Evolutionary conservation across 129 eudicot genomes (phyloP), one percentile per base, ranked within the genome.

Genomic region (Mikania micrantha): DNA sequence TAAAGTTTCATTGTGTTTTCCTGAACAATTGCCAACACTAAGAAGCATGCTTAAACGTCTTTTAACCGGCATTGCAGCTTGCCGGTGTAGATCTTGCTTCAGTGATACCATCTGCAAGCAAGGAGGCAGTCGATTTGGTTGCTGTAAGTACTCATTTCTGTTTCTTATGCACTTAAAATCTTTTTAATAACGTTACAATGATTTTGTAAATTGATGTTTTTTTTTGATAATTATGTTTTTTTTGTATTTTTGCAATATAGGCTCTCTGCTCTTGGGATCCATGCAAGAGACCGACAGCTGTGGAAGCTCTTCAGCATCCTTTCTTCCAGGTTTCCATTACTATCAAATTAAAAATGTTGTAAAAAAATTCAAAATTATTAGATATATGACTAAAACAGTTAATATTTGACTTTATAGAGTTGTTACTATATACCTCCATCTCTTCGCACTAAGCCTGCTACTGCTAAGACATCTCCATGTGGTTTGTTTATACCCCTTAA

Each of bases 201-300:
- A n/a, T n/a, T n/a, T 6, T 47, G n/a, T 5, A 13, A 38, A 11
- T 66, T 47, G 16, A 9, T 60, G 20, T 34, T 6, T 53, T 60
- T 3, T 7, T 35, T 25, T 17, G 4, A 11, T 31, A 16, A 19
- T 69, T 20, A 38, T 36, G 40, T 38, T 45, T 35, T 11, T 12
- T 49, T 56, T 48, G 62, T 63, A 45, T 11, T 12, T 49, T 56
- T 48, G 62, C 67, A 45, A 48, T 77, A 12, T 64, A 92, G 98
- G 80, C 95, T 35, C 95, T 92, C 31, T 92, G 98, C 70, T 85
- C 91, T 8, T 92, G 98, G 98, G 91, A 92, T 69, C 98, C 98
- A 27, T 68, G 82, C 74, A 88, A 85, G 82, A 85, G 98, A 78
- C 98, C 98, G 10, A 81, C 95, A 66, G 98, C 95, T 56, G 54